Base-by-base conservation (phyloP, 768 basidiomycete genomes). In the Leccinum subtestaceum region DNA sequence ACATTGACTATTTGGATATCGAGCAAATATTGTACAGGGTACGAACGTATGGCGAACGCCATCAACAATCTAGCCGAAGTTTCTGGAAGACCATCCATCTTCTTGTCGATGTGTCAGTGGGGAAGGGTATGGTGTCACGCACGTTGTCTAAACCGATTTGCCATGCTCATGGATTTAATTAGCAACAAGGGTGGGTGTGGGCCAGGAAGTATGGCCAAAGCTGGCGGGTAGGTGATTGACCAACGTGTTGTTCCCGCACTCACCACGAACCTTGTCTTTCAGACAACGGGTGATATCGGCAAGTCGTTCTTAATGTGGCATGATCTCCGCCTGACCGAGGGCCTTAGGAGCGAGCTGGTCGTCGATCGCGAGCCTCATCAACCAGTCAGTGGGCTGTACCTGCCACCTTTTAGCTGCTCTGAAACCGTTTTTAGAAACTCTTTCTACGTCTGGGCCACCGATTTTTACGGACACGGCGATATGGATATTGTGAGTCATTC, bases 381-480 rank as follows among this genome's bases (percentile, higher is more conserved):
- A 87, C 60, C 73, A 79, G 84, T 85, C 53, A 46, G 75, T 8
- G 27, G 9, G 25, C 27, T 46, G 25, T 50, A 32, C 8, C 7
- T 58, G 0, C 10, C 10, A 9, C 15, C 21, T 47, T 32, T 27
- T 23, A 15, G 36, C 15, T 7, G 17, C 58, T 53, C 52, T 60
- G 13, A 60, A n/a, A 21, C 4, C 27, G 2, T 31, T 8, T 45
- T 23, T n/a, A 88, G 85, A 58, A 88, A 86, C 62, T 87, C 86
- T 2, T 88, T 88, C 68, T 76, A 78, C 61, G 78, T 85, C 0
- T 81, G 78, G 75, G 81, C 84, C 3, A 80, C 81, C 9, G 85
- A 87, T 69, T 88, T 87, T 65, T 86, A 84, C 61, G 86, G 85
- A 13, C 81, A 81, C 58, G 86, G 86, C 59, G 87, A 88, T 66